Evolutionary conservation across 768 basidiomycete species (phyloP).

Genomic region (Phanerochaete carnosa): DNA sequence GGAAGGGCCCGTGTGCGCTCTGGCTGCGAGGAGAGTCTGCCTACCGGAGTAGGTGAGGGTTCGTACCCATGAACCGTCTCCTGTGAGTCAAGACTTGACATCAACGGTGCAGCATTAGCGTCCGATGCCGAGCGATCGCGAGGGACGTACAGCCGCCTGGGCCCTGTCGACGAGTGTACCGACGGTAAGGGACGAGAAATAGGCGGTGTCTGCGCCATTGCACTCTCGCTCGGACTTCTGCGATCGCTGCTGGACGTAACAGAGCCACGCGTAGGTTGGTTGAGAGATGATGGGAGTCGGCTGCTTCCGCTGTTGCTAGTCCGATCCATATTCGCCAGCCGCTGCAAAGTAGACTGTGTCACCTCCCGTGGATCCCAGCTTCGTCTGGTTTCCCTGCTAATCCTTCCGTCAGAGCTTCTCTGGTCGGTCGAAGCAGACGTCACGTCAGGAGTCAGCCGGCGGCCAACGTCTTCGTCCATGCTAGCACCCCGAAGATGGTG

Average conservation of each 20-base stretch:
- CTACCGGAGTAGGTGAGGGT: constrained; percentile 44
- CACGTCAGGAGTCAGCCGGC: constrained; percentile 31
- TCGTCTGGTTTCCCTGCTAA: constrained; percentile 45
- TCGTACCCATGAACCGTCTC: constrained; percentile 35
- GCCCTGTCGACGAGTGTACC: constrained; percentile 25
- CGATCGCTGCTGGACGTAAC: constrained; percentile 29
- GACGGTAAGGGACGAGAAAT: constrained; percentile 15
- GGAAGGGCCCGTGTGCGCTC: constrained; percentile 48
- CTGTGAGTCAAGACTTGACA: constrained; percentile 21
- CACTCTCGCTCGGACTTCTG: constrained; percentile 16
- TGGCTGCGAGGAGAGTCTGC: constrained; percentile 28
- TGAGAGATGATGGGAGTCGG: constrained; percentile 14
- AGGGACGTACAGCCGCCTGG: constrained; percentile 55
- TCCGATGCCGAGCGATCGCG: constrained; percentile 47
- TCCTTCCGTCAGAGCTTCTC: constrained; percentile 52
- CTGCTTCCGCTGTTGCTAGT: constrained; percentile 10
- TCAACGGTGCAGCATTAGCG: constrained; percentile 13
- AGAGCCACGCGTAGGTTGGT: constrained; percentile 17
- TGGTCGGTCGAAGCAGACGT: constrained; percentile 35
- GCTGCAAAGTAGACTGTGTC: constrained; percentile 21
- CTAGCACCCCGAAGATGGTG: constrained; percentile 51
- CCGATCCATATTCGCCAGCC: constrained; percentile 23
- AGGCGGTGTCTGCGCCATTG: constrained; percentile 20
- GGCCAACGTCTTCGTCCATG: constrained; percentile 46
- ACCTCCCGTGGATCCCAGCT: constrained; percentile 39